These are phyloP conservation scores for Coix lacrymajobi DNA, from an alignment of 176 grass and related monocot species.

Conservation along the genomic window DNA sequence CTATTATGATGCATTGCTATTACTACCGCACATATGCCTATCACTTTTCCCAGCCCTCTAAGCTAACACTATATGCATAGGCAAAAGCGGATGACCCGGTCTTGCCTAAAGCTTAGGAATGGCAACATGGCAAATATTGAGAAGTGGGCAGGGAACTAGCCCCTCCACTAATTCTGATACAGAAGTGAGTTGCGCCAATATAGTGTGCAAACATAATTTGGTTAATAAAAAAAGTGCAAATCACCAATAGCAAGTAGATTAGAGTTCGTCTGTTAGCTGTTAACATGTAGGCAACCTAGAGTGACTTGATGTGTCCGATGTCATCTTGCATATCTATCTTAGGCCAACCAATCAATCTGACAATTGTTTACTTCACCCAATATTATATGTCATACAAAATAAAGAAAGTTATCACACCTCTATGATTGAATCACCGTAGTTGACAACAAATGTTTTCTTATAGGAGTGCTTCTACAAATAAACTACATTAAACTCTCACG, in stretches of 20 bases:
- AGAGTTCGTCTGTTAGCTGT: not conserved
- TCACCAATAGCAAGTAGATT: not conserved
- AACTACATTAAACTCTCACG: not conserved
- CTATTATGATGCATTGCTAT: not conserved
- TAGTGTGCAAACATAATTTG: not conserved
- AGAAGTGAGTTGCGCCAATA: not conserved
- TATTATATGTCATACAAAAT: not conserved
- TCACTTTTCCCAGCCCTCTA: not conserved
- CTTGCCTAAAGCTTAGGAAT: not conserved
- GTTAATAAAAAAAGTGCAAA: not conserved
- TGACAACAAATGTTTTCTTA: not conserved
- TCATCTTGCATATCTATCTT: constrained; percentile 1
- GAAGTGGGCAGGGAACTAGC: not conserved
- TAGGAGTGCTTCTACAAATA: not conserved
- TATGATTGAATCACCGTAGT: not conserved
- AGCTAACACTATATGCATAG: not conserved
- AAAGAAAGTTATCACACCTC: not conserved
- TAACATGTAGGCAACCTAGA: not conserved
- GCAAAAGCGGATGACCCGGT: not conserved
- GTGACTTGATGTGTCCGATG: not conserved
- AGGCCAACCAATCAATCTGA: not conserved
- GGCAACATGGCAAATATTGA: not conserved
- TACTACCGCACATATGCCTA: not conserved
- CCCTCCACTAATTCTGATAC: not conserved
- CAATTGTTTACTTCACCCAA: not conserved